Conservation (phyloP, 192 early-diverging fungal genomes). For the Entomortierella chlamydospora region DNA sequence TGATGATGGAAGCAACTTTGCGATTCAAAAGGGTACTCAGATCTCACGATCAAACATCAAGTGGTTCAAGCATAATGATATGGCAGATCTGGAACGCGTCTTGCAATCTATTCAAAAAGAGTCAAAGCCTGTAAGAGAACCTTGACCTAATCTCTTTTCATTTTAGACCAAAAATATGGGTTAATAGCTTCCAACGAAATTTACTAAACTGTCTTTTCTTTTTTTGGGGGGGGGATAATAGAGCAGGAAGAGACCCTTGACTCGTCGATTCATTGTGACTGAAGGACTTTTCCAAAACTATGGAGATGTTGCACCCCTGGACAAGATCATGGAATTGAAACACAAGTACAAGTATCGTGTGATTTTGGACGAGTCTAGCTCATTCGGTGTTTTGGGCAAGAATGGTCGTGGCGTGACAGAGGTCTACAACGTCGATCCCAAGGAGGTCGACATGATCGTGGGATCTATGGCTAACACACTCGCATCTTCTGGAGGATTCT, state of each 20-base stretch:
- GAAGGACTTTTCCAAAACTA: conserved; percentile 92
- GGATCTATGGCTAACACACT: conserved; percentile 86
- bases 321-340: conserved; percentile 88
- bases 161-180: not conserved
- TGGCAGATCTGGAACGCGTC: conserved; percentile 92
- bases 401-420: conserved; percentile 91
- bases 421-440: conserved; percentile 77
- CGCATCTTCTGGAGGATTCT: conserved; percentile 92
- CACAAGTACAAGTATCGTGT: conserved; percentile 96
- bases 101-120: conserved; percentile 81
- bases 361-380: conserved; percentile 92
- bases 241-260: conserved; percentile 81
- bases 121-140: conserved; percentile 58
- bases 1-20: conserved; percentile 90
- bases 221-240: too few species aligned
- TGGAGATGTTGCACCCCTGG: conserved; percentile 89
- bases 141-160: conserved; percentile 3
- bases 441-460: conserved; percentile 89
- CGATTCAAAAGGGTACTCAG: conserved; percentile 89
- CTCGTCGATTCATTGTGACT: conserved; percentile 92
- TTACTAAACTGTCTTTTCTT: too few species aligned
- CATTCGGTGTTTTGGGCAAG: conserved; percentile 89
- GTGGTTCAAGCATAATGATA: conserved; percentile 97
- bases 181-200: too few species aligned
- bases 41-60: conserved; percentile 92